phyloP scores from a whole-genome alignment of 164 flowering plant genomes.

The Litsea cubeba region DNA sequence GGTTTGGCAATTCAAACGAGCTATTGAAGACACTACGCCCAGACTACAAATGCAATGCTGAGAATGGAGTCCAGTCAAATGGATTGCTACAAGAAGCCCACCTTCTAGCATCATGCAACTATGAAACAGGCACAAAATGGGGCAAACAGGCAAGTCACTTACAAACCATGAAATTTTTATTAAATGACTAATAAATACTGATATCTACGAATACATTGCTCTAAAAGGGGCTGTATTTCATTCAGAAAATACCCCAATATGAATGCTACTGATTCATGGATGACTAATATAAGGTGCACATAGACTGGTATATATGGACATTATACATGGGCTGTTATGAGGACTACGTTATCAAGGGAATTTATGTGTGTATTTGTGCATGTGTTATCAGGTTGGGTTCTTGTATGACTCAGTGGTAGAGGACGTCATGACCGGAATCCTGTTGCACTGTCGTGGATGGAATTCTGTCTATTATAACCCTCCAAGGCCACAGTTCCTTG shows the following conservation, averaged over 20 bases:
- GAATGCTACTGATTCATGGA: too few relatives aligned
- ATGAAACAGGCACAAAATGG: slow-evolving; percentile 6
- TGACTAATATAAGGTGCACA: too few relatives aligned
- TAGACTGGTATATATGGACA: too few relatives aligned
- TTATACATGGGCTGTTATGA: too few relatives aligned
- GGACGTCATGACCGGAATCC: slow-evolving; percentile 7
- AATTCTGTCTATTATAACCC: slow-evolving; percentile 4
- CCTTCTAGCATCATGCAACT: slow-evolving; percentile 1
- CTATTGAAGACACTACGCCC: slow-evolving; percentile 5
- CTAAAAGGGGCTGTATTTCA: too few relatives aligned
- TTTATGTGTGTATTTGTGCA: neutral
- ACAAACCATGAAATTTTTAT: neutral
- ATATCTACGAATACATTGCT: too few relatives aligned
- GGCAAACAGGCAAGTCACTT: slow-evolving; percentile 5
- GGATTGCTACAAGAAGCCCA: neutral
- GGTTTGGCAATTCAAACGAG: slow-evolving; percentile 7
- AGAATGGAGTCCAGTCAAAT: neutral
- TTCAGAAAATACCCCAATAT: too few relatives aligned
- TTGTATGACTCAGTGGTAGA: slow-evolving; percentile 8
- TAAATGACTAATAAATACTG: too few relatives aligned
- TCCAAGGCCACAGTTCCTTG: slow-evolving; percentile 4
- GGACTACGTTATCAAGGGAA: too few relatives aligned
- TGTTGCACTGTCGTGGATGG: slow-evolving; percentile 5
- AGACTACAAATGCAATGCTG: neutral
- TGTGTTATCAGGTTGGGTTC: slow-evolving; percentile 9